Percentiles rank a stretch among this genome's conserved stretches.
Evolutionary conservation across 192 early-diverging fungal genomes (phyloP).

Genomic region (Entomortierella parvispora): DNA sequence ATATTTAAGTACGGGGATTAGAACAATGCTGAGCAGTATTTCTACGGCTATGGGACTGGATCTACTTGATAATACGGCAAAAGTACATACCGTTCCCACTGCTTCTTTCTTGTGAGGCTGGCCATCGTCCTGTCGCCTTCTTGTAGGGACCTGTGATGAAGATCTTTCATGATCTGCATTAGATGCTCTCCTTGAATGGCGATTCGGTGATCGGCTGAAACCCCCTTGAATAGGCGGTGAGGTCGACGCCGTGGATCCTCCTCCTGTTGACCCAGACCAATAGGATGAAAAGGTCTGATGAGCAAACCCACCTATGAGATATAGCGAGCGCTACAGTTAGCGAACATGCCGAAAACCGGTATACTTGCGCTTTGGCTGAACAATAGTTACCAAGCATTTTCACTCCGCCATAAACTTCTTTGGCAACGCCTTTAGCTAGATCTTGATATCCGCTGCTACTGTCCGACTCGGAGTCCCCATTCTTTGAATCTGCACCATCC

Average conservation of each 20-base stretch:
- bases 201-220: slow-evolving; percentile 17
- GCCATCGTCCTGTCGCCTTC: slow-evolving; percentile 38
- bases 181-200: slow-evolving; percentile 26
- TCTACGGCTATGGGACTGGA: neutral
- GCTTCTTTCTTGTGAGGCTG: slow-evolving; percentile 41
- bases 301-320: slow-evolving; percentile 60
- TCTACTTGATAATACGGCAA: neutral
- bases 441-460: slow-evolving; percentile 51
- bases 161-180: slow-evolving; percentile 32
- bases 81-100: slow-evolving; percentile 53
- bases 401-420: slow-evolving; percentile 83
- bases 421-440: slow-evolving; percentile 78
- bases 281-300: slow-evolving; percentile 76
- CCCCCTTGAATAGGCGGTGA: slow-evolving; percentile 24
- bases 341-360: too few species aligned
- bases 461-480: slow-evolving; percentile 51
- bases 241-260: slow-evolving; percentile 22
- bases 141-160: slow-evolving; percentile 1
- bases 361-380: too few species aligned
- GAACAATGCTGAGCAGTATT: neutral
- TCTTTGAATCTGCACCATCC: slow-evolving; percentile 64
- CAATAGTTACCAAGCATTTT: slow-evolving; percentile 68
- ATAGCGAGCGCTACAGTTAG: slow-evolving; percentile 35
- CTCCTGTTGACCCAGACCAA: slow-evolving; percentile 53
- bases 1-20: neutral